A percentile compares a stretch with the other conserved stretches of the same genome.
phyloP scores from a whole-genome alignment of 2,329 filamentous ascomycete genomes.

The Polychaeton citri region DNA sequence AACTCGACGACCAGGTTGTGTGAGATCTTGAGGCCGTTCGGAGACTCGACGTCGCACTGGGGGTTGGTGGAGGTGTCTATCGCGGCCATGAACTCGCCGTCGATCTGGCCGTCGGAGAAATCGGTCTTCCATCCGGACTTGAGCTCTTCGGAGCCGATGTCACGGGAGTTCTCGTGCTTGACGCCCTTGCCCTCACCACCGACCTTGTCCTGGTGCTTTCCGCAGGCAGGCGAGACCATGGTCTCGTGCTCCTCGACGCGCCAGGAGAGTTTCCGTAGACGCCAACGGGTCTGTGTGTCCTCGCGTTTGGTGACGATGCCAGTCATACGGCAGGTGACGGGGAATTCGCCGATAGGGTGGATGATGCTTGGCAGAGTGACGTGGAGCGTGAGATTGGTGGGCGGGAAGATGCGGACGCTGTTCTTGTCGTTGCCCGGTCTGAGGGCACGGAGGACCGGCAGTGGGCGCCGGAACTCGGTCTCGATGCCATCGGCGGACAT shows the following conservation, averaged over 20 bases:
- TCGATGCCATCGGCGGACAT: constrained; percentile 48
- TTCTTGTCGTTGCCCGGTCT: constrained; percentile 69
- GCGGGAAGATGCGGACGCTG: constrained; percentile 87
- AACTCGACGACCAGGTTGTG: constrained; percentile 86
- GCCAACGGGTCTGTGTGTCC: constrained; percentile 67
- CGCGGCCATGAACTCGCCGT: constrained; percentile 61
- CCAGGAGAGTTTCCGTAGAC: constrained; percentile 84
- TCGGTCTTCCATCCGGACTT: constrained; percentile 85
- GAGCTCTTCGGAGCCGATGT: constrained; percentile 68
- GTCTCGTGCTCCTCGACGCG: constrained; percentile 78
- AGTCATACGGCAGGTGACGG: constrained; percentile 65
- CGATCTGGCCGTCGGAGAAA: constrained; percentile 54
- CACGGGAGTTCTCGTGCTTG: constrained; percentile 59
- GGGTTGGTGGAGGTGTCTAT: constrained; percentile 51
- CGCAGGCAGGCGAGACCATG: constrained; percentile 66
- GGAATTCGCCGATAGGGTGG: constrained; percentile 74
- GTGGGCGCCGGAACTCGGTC: constrained; percentile 51
- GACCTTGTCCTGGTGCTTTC: constrained; percentile 56
- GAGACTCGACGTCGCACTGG: constrained; percentile 63
- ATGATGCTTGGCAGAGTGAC: constrained; percentile 73
- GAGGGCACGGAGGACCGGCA: constrained; percentile 69
- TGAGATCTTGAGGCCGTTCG: constrained; percentile 62
- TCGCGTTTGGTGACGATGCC: constrained; percentile 64
- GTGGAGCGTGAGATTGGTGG: constrained; percentile 81
- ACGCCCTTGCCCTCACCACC: constrained; percentile 56